Conservation (phyloP, 2,329 filamentous ascomycete species). For the Fusarium fujikuroi region DNA sequence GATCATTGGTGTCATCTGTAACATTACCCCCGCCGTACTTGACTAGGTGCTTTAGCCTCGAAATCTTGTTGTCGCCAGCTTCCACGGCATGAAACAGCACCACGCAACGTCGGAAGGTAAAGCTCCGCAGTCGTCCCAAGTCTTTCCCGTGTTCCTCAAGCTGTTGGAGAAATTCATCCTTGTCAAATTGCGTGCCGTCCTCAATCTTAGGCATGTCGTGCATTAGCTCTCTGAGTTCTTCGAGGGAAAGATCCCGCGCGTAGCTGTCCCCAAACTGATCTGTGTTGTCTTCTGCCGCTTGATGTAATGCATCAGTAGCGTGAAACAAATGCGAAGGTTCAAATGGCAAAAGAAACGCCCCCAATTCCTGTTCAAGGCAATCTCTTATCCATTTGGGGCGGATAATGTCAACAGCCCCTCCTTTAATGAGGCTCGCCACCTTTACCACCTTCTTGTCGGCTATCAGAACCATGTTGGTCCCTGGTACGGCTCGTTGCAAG, state of each 20-base stretch:
- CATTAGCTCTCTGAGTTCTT: slow-evolving; percentile 69
- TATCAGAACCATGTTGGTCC: slow-evolving; percentile 73
- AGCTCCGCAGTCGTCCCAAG: slow-evolving; percentile 59
- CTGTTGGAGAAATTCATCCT: slow-evolving; percentile 60
- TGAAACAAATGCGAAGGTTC: slow-evolving; percentile 77
- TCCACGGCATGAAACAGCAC: slow-evolving; percentile 54
- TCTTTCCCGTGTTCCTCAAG: slow-evolving; percentile 67
- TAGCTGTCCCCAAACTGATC: slow-evolving; percentile 89
- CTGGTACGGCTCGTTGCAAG: slow-evolving; percentile 75
- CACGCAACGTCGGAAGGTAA: slow-evolving; percentile 62
- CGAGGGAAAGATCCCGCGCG: slow-evolving; percentile 71
- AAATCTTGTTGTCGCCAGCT: slow-evolving; percentile 48
- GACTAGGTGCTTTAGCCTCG: slow-evolving; percentile 66
- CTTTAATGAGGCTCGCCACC: slow-evolving; percentile 83
- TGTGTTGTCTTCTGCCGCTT: slow-evolving; percentile 68
- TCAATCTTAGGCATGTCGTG: slow-evolving; percentile 62
- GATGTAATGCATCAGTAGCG: slow-evolving; percentile 65
- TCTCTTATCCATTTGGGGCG: slow-evolving; percentile 86
- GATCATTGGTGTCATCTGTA: slow-evolving; percentile 60
- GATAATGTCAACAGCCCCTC: slow-evolving; percentile 76
- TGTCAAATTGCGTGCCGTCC: slow-evolving; percentile 54
- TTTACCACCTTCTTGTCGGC: slow-evolving; percentile 85
- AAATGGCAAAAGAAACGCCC: slow-evolving; percentile 71
- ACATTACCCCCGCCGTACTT: slow-evolving; percentile 76
- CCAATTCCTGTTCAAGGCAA: slow-evolving; percentile 71